Percentiles rank a stretch among this genome's conserved stretches.
Conservation (phyloP, 2,329 filamentous ascomycete genomes). For the Penicillium vulpinum region DNA sequence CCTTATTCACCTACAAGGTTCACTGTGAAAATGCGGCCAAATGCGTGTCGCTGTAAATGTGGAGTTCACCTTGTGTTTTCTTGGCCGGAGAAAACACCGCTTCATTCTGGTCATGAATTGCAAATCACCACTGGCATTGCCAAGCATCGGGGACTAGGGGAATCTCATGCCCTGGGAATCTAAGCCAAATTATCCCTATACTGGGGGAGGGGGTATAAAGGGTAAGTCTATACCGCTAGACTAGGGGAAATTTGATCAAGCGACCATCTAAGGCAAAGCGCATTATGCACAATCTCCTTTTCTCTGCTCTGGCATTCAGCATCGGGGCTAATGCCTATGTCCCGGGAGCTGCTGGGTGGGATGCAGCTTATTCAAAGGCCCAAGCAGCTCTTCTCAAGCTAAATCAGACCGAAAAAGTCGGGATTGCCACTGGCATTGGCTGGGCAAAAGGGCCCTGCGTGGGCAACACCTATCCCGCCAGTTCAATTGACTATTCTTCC, state of each 20-base stretch:
- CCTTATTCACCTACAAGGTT: neutral
- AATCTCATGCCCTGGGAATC: neutral
- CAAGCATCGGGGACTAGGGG: neutral
- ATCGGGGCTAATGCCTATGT: conserved; percentile 4
- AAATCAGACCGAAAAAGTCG: conserved; percentile 28
- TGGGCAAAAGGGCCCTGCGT: conserved; percentile 35
- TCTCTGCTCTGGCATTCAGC: conserved; percentile 6
- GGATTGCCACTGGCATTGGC: conserved; percentile 31
- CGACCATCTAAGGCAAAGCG: no score
- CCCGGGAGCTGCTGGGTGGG: conserved; percentile 9
- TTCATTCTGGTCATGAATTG: neutral
- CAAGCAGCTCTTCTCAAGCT: conserved; percentile 13
- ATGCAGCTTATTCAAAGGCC: conserved; percentile 16
- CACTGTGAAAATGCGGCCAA: neutral
- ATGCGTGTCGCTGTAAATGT: neutral
- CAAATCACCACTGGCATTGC: neutral
- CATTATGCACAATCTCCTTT: conserved; percentile 5
- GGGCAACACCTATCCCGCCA: conserved; percentile 32
- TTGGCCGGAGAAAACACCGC: neutral
- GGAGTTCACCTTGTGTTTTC: neutral
- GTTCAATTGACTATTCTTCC: conserved; percentile 33
- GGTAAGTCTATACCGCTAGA: neutral
- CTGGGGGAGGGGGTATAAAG: neutral
- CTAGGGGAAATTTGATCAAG: neutral
- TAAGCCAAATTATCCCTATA: neutral